Conservation (phyloP, 176 grass and related monocot species). For the Triticum dicoccoides region DNA sequence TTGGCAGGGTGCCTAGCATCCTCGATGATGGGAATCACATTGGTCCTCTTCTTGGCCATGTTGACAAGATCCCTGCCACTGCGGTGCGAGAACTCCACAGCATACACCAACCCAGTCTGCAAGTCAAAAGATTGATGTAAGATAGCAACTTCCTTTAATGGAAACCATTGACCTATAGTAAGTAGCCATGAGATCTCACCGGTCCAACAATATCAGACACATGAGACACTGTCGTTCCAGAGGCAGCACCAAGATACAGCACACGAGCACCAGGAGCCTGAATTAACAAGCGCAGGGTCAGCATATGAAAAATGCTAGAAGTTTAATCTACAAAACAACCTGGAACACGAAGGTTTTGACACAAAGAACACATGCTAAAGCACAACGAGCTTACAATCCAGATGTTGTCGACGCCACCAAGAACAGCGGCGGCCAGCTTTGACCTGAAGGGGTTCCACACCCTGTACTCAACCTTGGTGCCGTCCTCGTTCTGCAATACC, state of each 20-base stretch:
- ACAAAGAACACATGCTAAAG: neutral
- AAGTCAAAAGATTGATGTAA: neutral
- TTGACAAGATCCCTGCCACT: slow-evolving; percentile 93
- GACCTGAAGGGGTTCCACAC: slow-evolving; percentile 91
- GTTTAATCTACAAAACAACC: neutral
- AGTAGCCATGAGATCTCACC: slow-evolving; percentile 27
- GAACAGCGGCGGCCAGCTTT: slow-evolving; percentile 77
- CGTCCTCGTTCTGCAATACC: slow-evolving; percentile 64
- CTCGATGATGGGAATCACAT: slow-evolving; percentile 95
- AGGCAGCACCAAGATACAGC: slow-evolving; percentile 86
- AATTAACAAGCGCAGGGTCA: neutral
- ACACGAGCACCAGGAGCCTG: slow-evolving; percentile 73
- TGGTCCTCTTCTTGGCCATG: slow-evolving; percentile 95
- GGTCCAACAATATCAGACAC: slow-evolving; percentile 92
- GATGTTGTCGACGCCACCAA: slow-evolving; percentile 81
- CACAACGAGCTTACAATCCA: slow-evolving; percentile 62
- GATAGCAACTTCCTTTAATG: too few relatives aligned
- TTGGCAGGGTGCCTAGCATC: slow-evolving; percentile 88
- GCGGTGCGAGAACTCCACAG: slow-evolving; percentile 92
- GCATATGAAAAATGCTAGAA: neutral
- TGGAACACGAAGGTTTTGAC: fast-evolving
- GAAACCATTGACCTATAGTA: fast-evolving
- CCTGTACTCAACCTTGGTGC: slow-evolving; percentile 75
- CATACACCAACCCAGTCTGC: slow-evolving; percentile 81
- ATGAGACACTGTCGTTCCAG: slow-evolving; percentile 81